Conservation (phyloP, 768 basidiomycete genomes). For the Podaxis sp. region DNA sequence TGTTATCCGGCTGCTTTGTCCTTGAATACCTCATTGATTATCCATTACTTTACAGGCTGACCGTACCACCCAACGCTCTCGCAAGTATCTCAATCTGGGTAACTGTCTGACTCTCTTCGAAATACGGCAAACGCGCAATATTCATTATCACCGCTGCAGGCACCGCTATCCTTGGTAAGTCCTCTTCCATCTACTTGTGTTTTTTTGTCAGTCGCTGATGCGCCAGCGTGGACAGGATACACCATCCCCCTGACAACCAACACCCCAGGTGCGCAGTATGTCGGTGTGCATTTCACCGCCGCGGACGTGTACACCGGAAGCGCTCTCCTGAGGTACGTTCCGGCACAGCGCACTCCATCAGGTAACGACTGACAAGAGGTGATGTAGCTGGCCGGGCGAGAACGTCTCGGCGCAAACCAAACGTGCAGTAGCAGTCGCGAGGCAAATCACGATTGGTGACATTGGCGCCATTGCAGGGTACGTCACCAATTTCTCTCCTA, state of each 20-base stretch:
- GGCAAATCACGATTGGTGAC: constrained; percentile 65
- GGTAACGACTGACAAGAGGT: background rate
- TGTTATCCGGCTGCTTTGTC: background rate
- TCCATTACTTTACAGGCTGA: constrained; percentile 37
- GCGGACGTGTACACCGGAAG: constrained; percentile 59
- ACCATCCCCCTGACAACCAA: constrained; percentile 47
- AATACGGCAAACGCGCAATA: constrained; percentile 41
- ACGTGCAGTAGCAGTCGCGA: constrained; percentile 57
- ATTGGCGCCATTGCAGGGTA: constrained; percentile 56
- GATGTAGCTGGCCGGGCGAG: constrained; percentile 55
- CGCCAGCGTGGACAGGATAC: constrained; percentile 38
- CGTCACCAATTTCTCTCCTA: constrained; percentile 1
- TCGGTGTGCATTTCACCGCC: constrained; percentile 54
- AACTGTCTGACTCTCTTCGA: constrained; percentile 52
- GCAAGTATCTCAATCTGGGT: constrained; percentile 48
- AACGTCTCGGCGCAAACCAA: constrained; percentile 71
- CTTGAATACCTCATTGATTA: background rate
- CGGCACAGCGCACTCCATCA: background rate
- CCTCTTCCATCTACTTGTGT: background rate
- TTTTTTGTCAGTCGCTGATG: background rate
- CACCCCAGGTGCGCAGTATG: constrained; percentile 53
- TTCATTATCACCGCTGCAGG: constrained; percentile 51
- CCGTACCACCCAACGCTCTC: constrained; percentile 55
- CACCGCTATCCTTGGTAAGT: constrained; percentile 50
- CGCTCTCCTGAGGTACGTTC: constrained; percentile 46